A percentile compares a stretch with the other conserved stretches of the same genome.
These are phyloP conservation scores for Phanerochaete carnosa DNA, from an alignment of 768 basidiomycete genomes.

Conservation along the genomic window DNA sequence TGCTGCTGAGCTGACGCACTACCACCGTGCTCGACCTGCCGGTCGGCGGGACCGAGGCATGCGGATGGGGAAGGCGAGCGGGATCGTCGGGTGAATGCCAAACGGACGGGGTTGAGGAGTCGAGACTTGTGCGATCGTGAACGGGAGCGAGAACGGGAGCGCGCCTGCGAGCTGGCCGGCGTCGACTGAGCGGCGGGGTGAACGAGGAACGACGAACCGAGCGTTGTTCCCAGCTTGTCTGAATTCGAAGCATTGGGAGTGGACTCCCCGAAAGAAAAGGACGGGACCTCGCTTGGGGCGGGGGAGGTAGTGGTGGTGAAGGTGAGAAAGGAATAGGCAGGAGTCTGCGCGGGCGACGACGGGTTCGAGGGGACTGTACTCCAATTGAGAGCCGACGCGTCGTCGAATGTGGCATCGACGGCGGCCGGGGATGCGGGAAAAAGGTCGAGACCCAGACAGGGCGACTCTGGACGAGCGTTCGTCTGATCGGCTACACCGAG, in stretches of 20 bases:
- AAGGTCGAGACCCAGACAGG: conserved; percentile 21
- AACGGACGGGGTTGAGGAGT: conserved; percentile 31
- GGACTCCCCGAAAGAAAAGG: neutral
- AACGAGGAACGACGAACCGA: conserved; percentile 5
- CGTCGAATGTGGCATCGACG: conserved; percentile 1
- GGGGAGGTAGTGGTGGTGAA: neutral
- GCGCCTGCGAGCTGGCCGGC: neutral
- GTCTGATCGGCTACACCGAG: neutral
- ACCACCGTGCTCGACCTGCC: neutral
- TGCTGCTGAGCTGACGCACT: neutral
- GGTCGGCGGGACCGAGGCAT: neutral
- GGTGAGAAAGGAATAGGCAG: conserved; percentile 11
- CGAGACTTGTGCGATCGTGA: conserved; percentile 21
- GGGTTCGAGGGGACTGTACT: conserved; percentile 5
- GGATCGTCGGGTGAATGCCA: conserved; percentile 28
- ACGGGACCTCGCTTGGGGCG: neutral
- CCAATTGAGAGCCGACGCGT: conserved; percentile 6
- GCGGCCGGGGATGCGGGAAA: conserved; percentile 13
- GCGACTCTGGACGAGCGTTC: conserved; percentile 23
- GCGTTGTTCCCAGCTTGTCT: neutral
- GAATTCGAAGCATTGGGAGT: neutral
- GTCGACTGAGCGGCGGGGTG: neutral
- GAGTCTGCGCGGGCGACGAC: neutral
- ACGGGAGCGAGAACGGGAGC: conserved; percentile 4
- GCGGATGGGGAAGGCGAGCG: conserved; percentile 15